A percentile compares a stretch with the other conserved stretches of the same genome.
Evolutionary conservation across 2,329 filamentous ascomycete genomes (phyloP).

Genomic region (Botrytis pseudocinerea): DNA sequence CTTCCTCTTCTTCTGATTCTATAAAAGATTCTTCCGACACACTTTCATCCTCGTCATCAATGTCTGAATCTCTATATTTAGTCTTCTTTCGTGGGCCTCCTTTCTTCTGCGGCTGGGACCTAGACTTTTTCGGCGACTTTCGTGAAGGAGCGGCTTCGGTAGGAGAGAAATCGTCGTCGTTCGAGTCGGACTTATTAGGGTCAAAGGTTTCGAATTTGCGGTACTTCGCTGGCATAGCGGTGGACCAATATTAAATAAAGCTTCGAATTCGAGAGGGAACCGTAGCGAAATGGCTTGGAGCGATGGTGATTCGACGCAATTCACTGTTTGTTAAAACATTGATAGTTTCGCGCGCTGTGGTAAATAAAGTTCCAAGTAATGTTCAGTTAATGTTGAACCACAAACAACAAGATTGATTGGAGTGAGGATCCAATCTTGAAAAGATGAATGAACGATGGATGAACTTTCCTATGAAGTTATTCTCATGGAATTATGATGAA

Average conservation of each 20-base stretch:
- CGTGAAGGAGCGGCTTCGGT: constrained; percentile 48
- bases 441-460: not conserved
- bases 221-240: constrained; percentile 39
- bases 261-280: not conserved
- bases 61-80: constrained; percentile 60
- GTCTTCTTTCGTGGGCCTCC: constrained; percentile 43
- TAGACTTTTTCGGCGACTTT: constrained; percentile 47
- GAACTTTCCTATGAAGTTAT: not conserved
- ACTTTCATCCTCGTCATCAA: constrained; percentile 57
- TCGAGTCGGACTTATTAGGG: constrained; percentile 65
- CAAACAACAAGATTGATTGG: not conserved
- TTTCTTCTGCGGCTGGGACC: constrained; percentile 34
- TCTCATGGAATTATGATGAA: constrained; percentile 15
- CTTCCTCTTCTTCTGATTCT: constrained; percentile 45
- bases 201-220: constrained; percentile 64
- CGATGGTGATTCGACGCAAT: constrained; percentile 9
- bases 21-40: constrained; percentile 52
- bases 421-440: not conserved
- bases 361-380: not conserved
- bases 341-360: constrained; percentile 19
- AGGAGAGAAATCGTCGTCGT: constrained; percentile 67
- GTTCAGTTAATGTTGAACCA: not conserved
- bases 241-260: not conserved
- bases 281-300: not conserved
- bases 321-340: constrained; percentile 21